Conservation (phyloP, 257 asterid genomes). For the Solanum habrochaites region DNA sequence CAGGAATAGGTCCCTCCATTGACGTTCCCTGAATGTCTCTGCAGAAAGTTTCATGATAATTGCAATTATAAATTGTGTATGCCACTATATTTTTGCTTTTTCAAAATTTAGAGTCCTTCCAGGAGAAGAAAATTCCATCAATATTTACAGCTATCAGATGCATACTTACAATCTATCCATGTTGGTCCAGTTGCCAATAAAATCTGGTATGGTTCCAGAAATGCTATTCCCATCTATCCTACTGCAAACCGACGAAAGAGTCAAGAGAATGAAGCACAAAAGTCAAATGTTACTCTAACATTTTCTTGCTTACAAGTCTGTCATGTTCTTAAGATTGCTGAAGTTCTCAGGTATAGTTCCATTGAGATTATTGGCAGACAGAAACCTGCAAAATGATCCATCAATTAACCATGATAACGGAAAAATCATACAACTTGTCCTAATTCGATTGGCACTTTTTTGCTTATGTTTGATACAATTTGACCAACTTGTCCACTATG, state of each 20-base stretch:
- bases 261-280: background rate
- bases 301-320: constrained; percentile 60
- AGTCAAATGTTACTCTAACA: background rate
- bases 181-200: constrained; percentile 66
- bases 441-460: background rate
- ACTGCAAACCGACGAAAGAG: constrained; percentile 42
- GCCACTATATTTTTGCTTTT: background rate
- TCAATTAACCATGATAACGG: background rate
- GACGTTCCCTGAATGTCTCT: constrained; percentile 77
- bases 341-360: constrained; percentile 64
- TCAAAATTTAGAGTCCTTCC: background rate
- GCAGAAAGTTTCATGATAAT: constrained; percentile 13
- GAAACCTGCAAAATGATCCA: constrained; percentile 40
- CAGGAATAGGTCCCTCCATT: constrained; percentile 74
- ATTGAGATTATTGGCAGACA: constrained; percentile 61
- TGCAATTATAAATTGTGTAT: background rate
- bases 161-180: constrained; percentile 46
- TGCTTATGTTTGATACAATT: background rate
- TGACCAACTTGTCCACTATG: background rate
- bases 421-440: background rate
- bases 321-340: constrained; percentile 53
- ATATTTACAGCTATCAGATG: background rate
- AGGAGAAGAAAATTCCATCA: background rate
- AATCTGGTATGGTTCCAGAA: constrained; percentile 67
- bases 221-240: constrained; percentile 63